phyloP scores from a whole-genome alignment of 208 protist genomes.

The Tritrichomonas foetus region DNA sequence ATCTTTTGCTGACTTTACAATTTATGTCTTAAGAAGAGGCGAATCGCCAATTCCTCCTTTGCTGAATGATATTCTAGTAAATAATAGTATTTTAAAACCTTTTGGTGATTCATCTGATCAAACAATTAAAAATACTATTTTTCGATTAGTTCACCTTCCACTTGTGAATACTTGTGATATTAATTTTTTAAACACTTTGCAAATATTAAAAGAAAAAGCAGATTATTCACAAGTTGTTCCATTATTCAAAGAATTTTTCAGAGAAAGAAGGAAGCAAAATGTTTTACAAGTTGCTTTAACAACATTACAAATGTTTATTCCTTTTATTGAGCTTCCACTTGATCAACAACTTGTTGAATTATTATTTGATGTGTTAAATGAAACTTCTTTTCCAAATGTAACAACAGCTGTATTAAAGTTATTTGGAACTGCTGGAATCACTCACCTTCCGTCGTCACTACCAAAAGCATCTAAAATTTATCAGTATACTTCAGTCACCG shows the following conservation, averaged over 20 bases:
- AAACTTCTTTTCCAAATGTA: neutral
- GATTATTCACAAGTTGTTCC: neutral
- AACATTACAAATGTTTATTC: neutral
- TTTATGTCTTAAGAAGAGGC: too few relatives aligned
- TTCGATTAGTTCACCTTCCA: neutral
- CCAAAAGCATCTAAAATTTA: neutral
- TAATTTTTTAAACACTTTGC: neutral
- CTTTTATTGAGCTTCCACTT: neutral
- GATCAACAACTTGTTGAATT: neutral
- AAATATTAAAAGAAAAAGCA: neutral
- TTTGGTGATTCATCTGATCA: neutral
- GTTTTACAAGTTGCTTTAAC: neutral
- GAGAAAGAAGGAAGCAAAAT: neutral
- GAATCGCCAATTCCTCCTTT: too few relatives aligned
- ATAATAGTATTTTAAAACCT: neutral
- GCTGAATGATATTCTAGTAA: too few relatives aligned
- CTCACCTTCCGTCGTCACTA: too few relatives aligned
- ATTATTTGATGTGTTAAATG: neutral
- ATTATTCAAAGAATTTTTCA: neutral
- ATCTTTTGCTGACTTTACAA: too few relatives aligned
- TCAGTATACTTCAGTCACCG: neutral
- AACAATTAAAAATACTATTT: neutral
- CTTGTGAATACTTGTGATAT: neutral
- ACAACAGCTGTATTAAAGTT: neutral
- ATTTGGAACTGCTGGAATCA: neutral